Evolutionary conservation across 192 early-diverging fungal genomes (phyloP).

Genomic region (Coemansia sp.): DNA sequence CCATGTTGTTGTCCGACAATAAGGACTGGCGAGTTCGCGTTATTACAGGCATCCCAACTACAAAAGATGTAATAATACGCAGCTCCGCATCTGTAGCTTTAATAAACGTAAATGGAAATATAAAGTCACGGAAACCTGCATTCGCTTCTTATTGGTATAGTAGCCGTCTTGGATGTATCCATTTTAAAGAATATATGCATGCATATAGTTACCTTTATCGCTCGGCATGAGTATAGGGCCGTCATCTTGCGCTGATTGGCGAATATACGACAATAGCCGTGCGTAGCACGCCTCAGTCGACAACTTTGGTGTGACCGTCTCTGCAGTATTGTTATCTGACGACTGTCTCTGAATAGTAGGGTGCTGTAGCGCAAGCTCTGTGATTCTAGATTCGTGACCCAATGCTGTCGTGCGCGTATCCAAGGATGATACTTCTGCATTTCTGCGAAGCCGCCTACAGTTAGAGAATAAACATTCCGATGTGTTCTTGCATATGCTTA

Average conservation of each 20-base stretch:
- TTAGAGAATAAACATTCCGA: neutral
- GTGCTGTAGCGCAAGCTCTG: slow-evolving; percentile 18
- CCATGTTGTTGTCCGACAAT: neutral
- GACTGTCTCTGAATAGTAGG: neutral
- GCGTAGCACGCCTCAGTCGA: slow-evolving; percentile 15
- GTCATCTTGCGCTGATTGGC: slow-evolving; percentile 7
- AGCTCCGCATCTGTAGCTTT: neutral
- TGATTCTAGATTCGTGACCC: neutral
- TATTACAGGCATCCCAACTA: neutral
- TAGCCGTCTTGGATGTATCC: neutral
- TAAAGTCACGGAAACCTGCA: neutral
- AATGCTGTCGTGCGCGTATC: slow-evolving; percentile 1
- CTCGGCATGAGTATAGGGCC: neutral
- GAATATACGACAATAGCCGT: slow-evolving; percentile 28
- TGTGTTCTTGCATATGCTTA: neutral
- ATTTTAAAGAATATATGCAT: neutral
- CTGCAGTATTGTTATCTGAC: slow-evolving; percentile 10
- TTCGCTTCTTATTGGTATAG: neutral
- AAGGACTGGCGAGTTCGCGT: neutral
- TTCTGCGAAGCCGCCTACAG: slow-evolving; percentile 5
- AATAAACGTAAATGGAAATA: neutral
- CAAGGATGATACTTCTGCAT: neutral
- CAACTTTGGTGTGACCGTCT: neutral
- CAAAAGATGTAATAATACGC: neutral
- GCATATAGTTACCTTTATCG: slow-evolving; percentile 14